Evolutionary conservation across 1,284 basidiomycete species (phyloP).

Genomic region (Meripilus lineatus): DNA sequence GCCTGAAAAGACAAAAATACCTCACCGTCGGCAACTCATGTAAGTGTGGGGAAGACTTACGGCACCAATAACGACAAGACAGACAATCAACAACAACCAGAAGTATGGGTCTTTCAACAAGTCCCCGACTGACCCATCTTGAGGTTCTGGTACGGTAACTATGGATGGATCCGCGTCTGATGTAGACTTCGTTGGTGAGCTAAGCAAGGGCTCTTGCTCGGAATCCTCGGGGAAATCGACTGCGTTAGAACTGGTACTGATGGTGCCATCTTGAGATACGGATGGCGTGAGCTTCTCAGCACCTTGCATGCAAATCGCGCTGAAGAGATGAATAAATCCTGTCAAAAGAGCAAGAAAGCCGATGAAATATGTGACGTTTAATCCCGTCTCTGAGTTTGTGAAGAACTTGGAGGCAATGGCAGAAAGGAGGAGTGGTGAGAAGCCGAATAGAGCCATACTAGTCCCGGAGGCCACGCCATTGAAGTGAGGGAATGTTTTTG

Average conservation of each 20-base stretch:
- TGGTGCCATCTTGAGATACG: neutral
- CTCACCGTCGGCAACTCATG: neutral
- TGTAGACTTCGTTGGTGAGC: slow-evolving; percentile 17
- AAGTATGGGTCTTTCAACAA: slow-evolving; percentile 55
- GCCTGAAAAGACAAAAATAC: slow-evolving; percentile 37
- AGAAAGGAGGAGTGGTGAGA: slow-evolving; percentile 73
- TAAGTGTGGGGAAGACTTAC: slow-evolving; percentile 37
- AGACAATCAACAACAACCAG: slow-evolving; percentile 45
- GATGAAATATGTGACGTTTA: slow-evolving; percentile 55
- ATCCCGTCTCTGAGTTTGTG: slow-evolving; percentile 36
- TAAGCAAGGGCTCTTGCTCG: slow-evolving; percentile 41
- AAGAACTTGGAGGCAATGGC: slow-evolving; percentile 57
- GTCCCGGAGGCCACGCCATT: slow-evolving; percentile 62
- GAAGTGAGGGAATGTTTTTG: slow-evolving; percentile 58
- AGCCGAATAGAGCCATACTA: slow-evolving; percentile 67
- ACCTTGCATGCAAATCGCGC: slow-evolving; percentile 29
- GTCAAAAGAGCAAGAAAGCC: slow-evolving; percentile 51
- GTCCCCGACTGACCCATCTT: slow-evolving; percentile 34
- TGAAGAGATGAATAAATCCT: slow-evolving; percentile 48
- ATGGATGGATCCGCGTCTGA: slow-evolving; percentile 11
- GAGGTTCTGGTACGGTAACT: slow-evolving; percentile 23
- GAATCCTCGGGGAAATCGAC: slow-evolving; percentile 4
- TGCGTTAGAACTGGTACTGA: neutral
- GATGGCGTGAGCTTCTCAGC: neutral
- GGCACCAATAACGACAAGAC: slow-evolving; percentile 52